Base-by-base conservation (phyloP, 1,284 basidiomycete species). In the Trichosporon inkin region DNA sequence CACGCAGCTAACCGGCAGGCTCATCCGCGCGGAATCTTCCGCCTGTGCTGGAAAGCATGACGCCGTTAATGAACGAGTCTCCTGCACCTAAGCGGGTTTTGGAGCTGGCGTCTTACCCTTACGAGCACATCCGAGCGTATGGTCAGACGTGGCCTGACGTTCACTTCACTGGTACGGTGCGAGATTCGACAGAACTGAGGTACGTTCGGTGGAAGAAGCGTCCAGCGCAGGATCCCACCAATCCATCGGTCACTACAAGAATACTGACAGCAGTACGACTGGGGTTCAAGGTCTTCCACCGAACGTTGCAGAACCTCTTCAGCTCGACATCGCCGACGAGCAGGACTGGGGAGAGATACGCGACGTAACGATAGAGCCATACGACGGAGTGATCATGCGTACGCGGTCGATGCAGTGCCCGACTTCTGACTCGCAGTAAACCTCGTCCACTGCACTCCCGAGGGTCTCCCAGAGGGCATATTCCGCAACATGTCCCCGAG, bases 391-490 rank as follows among this genome's bases (percentile, higher is more conserved):
- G 0, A 35, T 71, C 10, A 69, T 71, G 68, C 57, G 69, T 71
- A 36, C 35, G 65, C 53, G 13, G 11, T 0, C 5, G 19, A n/a
- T 2, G 19, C 35, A 20, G 17, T 6, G 44, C 6, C 16, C 13
- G 32, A 6, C n/a, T 39, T 10, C 40, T 65, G 34, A 60, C 61
- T 11, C 24, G 36, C 58, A 75, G 72, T 75, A 56, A 75, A 75
- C 54, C 60, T 75, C 24, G 62, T 75, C 5, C 73, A 75, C 53
- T 75, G 73, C 53, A 67, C 63, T 34, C 72, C 71, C 0, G 55
- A 62, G 8, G 65, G 62, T 10, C 39, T 62, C 2, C 69, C 71
- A 2, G 72, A 72, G 56, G n/a, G 70, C 37, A 63, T 75, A 34
- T 75, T 75, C 59, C 60, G 61, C 11, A 63, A 70, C 34, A 62